These are phyloP conservation scores for Phytopythium mirpurense DNA, from an alignment of 352 stramenopile species.

Conservation along the genomic window DNA sequence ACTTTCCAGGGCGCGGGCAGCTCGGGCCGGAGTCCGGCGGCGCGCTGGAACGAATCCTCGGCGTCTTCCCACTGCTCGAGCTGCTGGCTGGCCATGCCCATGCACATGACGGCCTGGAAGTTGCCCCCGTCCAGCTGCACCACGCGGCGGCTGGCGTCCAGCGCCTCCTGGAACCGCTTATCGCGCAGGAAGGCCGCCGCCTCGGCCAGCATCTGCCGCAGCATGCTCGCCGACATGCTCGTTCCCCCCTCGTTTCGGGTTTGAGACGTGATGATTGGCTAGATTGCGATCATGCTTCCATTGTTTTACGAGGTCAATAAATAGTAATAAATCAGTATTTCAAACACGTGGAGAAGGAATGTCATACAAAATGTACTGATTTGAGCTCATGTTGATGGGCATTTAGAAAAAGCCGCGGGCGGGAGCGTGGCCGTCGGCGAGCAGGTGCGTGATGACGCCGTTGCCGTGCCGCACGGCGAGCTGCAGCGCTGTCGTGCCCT, in stretches of 20 bases:
- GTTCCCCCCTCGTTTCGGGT: background rate
- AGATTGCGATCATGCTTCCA: background rate
- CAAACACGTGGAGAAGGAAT: too few species aligned
- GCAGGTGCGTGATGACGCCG: slow-evolving; percentile 52
- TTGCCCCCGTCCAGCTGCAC: slow-evolving; percentile 76
- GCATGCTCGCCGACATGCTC: slow-evolving; percentile 58
- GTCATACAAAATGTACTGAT: too few species aligned
- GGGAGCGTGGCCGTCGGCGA: slow-evolving; percentile 45
- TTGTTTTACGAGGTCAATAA: too few species aligned
- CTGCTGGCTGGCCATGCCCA: slow-evolving; percentile 72
- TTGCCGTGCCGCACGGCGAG: slow-evolving; percentile 64
- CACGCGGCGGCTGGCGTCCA: slow-evolving; percentile 58
- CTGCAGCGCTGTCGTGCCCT: slow-evolving; percentile 58
- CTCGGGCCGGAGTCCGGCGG: slow-evolving; percentile 64
- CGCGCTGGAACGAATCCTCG: slow-evolving; percentile 61
- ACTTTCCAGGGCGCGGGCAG: slow-evolving; percentile 82
- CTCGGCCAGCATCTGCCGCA: slow-evolving; percentile 78
- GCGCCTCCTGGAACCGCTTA: slow-evolving; percentile 67
- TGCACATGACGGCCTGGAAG: slow-evolving; percentile 79
- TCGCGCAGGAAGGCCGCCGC: slow-evolving; percentile 62
- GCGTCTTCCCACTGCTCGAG: slow-evolving; percentile 70
- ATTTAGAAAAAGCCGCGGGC: slow-evolving; percentile 65
- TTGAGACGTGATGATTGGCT: background rate
- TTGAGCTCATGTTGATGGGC: too few species aligned
- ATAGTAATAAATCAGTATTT: too few species aligned